These are phyloP conservation scores for Quambalaria eucalypti DNA, from an alignment of 1,284 basidiomycete species.

Conservation along the genomic window DNA sequence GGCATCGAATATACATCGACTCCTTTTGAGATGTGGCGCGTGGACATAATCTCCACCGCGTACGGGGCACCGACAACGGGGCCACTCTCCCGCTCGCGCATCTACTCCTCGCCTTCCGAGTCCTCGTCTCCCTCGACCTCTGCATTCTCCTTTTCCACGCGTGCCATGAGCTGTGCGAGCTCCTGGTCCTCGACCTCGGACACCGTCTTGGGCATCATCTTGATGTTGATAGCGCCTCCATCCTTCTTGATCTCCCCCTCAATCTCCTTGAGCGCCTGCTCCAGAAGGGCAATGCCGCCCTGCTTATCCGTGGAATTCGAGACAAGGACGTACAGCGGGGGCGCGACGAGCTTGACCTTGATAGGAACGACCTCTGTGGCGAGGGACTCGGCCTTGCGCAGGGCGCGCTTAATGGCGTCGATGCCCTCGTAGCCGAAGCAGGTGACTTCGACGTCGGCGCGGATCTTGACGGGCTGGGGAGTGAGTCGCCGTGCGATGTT, in stretches of 20 bases:
- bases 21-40: no score
- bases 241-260: slow-evolving; percentile 70
- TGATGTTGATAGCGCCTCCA: slow-evolving; percentile 71
- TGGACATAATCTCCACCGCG: no score
- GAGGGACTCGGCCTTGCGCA: slow-evolving; percentile 74
- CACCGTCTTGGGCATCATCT: slow-evolving; percentile 66
- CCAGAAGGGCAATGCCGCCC: slow-evolving; percentile 83
- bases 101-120: slow-evolving; percentile 7
- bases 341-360: slow-evolving; percentile 92
- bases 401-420: slow-evolving; percentile 87
- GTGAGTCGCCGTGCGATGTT: slow-evolving; percentile 92
- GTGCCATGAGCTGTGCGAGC: slow-evolving; percentile 45
- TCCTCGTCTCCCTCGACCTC: slow-evolving; percentile 46
- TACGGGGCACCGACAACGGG: no score
- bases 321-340: slow-evolving; percentile 88
- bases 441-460: slow-evolving; percentile 93
- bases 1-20: no score
- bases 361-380: slow-evolving; percentile 87
- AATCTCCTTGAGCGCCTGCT: slow-evolving; percentile 85
- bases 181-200: slow-evolving; percentile 46
- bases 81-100: no score
- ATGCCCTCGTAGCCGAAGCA: slow-evolving; percentile 97
- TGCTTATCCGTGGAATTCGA: slow-evolving; percentile 96
- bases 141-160: slow-evolving; percentile 46
- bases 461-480: slow-evolving; percentile 96